Evolutionary conservation across 1,284 basidiomycete genomes (phyloP).

Genomic region (Paramarasmius palmivorus): DNA sequence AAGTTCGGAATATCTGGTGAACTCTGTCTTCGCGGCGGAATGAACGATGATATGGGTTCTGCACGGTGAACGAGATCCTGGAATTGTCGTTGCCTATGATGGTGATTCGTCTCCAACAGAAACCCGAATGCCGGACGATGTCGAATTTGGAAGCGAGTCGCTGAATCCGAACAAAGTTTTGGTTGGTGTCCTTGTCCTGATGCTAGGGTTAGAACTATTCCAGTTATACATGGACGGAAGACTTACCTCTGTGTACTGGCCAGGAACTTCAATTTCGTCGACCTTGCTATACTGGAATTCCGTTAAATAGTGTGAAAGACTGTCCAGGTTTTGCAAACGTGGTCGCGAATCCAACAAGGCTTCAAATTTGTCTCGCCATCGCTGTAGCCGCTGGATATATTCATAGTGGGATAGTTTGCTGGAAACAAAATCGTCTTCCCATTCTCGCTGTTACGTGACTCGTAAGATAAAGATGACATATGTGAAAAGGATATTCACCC

Average conservation of each 20-base stretch:
- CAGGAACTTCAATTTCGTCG: constrained; percentile 98
- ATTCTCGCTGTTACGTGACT: constrained; percentile 64
- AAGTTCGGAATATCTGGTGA: constrained; percentile 89
- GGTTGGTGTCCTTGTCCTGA: constrained; percentile 93
- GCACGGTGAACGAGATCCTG: constrained; percentile 87
- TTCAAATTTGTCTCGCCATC: constrained; percentile 95
- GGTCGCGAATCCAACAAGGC: constrained; percentile 81
- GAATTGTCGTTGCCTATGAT: constrained; percentile 94
- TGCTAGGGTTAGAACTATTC: constrained; percentile 14
- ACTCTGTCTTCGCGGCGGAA: constrained; percentile 93
- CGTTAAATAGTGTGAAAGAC: constrained; percentile 90
- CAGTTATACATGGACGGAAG: neutral
- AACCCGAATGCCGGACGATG: constrained; percentile 82
- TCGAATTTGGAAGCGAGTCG: constrained; percentile 93
- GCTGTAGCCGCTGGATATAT: constrained; percentile 88
- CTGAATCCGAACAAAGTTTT: constrained; percentile 89
- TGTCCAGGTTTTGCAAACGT: constrained; percentile 85
- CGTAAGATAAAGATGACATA: neutral
- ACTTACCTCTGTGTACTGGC: constrained; percentile 92
- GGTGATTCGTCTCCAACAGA: constrained; percentile 89
- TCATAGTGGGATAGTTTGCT: constrained; percentile 84
- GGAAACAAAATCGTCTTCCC: constrained; percentile 90
- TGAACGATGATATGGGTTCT: constrained; percentile 86
- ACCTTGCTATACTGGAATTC: constrained; percentile 99
- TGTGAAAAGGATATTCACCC: constrained; percentile 42